A percentile compares a stretch with the other conserved stretches of the same genome.
Conservation (phyloP, 306 rosid genomes). For the Fragaria vesca region DNA sequence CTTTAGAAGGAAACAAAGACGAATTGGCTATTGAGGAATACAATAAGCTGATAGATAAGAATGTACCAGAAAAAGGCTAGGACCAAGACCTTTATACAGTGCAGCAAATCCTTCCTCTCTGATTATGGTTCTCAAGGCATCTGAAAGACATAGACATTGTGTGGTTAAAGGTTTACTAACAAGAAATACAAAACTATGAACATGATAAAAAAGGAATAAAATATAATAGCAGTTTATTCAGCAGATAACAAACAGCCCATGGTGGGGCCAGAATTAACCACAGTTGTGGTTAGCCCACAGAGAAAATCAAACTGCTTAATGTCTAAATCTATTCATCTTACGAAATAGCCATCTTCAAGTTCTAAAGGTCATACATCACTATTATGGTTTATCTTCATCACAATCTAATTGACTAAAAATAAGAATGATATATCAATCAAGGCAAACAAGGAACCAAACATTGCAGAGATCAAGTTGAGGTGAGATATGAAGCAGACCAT, state of each 20-base stretch:
- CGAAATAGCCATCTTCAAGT: neutral
- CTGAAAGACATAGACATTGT: constrained; percentile 43
- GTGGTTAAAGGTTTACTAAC: constrained; percentile 5
- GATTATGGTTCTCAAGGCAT: constrained; percentile 88
- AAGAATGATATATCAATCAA: neutral
- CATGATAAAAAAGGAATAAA: neutral
- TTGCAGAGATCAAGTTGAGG: constrained; percentile 34
- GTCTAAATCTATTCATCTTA: neutral
- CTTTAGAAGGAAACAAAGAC: constrained; percentile 6
- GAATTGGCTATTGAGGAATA: neutral
- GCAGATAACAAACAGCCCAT: neutral
- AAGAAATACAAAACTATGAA: constrained; percentile 18
- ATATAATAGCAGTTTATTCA: neutral
- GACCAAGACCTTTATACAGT: constrained; percentile 82
- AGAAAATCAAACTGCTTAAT: constrained; percentile 8
- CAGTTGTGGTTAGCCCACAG: neutral
- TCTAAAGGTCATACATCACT: neutral
- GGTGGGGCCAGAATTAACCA: neutral
- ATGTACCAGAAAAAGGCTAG: constrained; percentile 82
- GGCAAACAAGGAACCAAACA: constrained; percentile 26
- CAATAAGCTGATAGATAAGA: constrained; percentile 28
- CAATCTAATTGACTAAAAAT: neutral
- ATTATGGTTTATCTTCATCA: neutral
- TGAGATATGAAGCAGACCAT: constrained; percentile 70
- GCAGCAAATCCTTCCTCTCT: constrained; percentile 86